These are phyloP conservation scores for Aspergillus tanneri DNA, from an alignment of 2,329 filamentous ascomycete genomes.

Conservation along the genomic window DNA sequence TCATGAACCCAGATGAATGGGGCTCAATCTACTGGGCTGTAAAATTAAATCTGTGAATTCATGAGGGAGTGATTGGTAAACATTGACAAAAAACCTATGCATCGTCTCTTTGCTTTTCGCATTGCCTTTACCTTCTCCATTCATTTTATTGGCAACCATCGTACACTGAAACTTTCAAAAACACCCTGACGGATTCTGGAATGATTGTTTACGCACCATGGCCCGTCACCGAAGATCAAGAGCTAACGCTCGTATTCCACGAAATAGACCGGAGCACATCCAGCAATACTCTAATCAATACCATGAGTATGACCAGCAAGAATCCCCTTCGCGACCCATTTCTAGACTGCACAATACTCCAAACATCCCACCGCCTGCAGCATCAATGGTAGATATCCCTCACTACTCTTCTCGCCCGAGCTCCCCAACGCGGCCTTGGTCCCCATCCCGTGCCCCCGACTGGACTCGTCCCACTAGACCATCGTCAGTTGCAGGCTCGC, in stretches of 20 bases:
- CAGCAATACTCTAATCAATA: conserved; percentile 13
- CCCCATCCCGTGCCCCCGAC: conserved; percentile 58
- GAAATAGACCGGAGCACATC: conserved; percentile 14
- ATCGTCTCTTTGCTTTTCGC: background rate
- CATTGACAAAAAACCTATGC: background rate
- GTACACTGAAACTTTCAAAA: background rate
- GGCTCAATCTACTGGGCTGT: too few relatives aligned
- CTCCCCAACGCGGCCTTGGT: conserved; percentile 52
- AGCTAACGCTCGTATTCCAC: conserved; percentile 15
- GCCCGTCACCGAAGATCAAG: conserved; percentile 8
- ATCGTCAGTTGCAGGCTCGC: conserved; percentile 58
- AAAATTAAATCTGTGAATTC: too few relatives aligned
- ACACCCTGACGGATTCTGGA: background rate
- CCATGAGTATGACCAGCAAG: conserved; percentile 19
- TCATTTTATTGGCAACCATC: background rate
- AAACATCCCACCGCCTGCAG: conserved; percentile 42
- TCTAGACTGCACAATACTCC: conserved; percentile 46
- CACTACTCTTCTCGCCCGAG: conserved; percentile 40
- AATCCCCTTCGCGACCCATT: conserved; percentile 39
- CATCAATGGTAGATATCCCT: conserved; percentile 34
- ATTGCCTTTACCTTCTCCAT: background rate
- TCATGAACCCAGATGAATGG: too few relatives aligned
- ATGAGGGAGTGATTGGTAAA: background rate
- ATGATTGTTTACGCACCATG: background rate
- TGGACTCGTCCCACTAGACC: conserved; percentile 72